Conservation (phyloP, 2,329 filamentous ascomycete species). For the Neofusicoccum kwambonambiense region DNA sequence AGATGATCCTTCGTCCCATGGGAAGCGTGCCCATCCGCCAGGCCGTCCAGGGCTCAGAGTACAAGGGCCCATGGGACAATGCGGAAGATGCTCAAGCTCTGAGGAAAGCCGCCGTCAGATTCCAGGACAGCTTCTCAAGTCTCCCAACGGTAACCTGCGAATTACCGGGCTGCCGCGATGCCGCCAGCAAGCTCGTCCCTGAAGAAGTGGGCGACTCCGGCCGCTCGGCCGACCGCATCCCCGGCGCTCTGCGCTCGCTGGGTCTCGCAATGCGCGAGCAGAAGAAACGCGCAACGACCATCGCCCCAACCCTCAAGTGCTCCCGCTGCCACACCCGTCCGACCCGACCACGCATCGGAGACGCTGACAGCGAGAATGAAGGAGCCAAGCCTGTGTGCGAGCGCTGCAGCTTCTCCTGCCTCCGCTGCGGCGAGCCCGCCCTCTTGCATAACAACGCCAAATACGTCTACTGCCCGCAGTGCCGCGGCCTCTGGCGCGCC, state of each 20-base stretch:
- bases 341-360: constrained; percentile 26
- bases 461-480: constrained; percentile 19
- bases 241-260: constrained; percentile 31
- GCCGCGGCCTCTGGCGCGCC: neutral
- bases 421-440: constrained; percentile 34
- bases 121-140: constrained; percentile 32
- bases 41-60: constrained; percentile 46
- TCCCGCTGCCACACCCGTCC: constrained; percentile 30
- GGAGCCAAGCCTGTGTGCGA: constrained; percentile 34
- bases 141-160: constrained; percentile 21
- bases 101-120: constrained; percentile 29
- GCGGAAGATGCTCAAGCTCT: constrained; percentile 28
- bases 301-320: constrained; percentile 27
- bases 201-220: constrained; percentile 42
- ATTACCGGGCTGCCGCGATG: constrained; percentile 30
- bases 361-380: neutral
- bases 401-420: constrained; percentile 43
- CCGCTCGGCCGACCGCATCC: constrained; percentile 42
- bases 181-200: constrained; percentile 31
- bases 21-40: constrained; percentile 45
- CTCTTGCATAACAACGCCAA: constrained; percentile 22
- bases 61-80: constrained; percentile 39
- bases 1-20: constrained; percentile 39
- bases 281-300: neutral
- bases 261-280: neutral